These are phyloP conservation scores for Bruguiera sexangula DNA, from an alignment of 345 rosid genomes.

Conservation along the genomic window DNA sequence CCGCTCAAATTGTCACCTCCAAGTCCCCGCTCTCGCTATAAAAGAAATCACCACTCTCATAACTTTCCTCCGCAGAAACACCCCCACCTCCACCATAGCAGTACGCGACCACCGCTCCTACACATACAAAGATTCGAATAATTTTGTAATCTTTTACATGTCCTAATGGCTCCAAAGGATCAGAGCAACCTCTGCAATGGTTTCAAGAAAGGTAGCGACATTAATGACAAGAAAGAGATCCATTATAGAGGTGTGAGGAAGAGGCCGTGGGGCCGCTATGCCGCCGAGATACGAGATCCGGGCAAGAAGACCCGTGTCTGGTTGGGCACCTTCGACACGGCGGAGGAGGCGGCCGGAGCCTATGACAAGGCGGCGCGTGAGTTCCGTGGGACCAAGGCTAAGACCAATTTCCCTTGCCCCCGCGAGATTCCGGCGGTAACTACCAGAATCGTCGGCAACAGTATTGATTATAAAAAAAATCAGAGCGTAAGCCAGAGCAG, in stretches of 20 bases:
- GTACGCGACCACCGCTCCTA: background rate
- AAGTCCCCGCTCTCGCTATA: background rate
- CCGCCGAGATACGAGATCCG: conserved; percentile 81
- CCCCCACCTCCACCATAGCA: background rate
- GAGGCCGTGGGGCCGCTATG: conserved; percentile 76
- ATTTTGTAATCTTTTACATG: no score
- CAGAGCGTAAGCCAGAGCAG: conserved; percentile 39
- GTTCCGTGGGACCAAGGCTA: conserved; percentile 66
- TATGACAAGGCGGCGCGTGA: conserved; percentile 66
- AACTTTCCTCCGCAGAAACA: conserved; percentile 1
- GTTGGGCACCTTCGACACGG: conserved; percentile 72
- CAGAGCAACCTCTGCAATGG: background rate
- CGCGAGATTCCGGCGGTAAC: conserved; percentile 15
- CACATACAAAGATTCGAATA: no score
- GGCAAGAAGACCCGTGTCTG: conserved; percentile 63
- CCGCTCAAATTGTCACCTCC: no score
- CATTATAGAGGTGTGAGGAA: conserved; percentile 64
- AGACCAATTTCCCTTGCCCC: conserved; percentile 53
- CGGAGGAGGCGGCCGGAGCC: conserved; percentile 63
- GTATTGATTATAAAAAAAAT: background rate
- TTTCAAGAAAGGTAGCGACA: background rate
- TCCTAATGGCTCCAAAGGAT: conserved; percentile 36
- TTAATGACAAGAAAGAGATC: conserved; percentile 24
- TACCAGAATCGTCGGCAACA: background rate
- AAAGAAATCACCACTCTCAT: no score